Base-by-base conservation (phyloP, 768 basidiomycete genomes). In the Hygrocybe coccinea region DNA sequence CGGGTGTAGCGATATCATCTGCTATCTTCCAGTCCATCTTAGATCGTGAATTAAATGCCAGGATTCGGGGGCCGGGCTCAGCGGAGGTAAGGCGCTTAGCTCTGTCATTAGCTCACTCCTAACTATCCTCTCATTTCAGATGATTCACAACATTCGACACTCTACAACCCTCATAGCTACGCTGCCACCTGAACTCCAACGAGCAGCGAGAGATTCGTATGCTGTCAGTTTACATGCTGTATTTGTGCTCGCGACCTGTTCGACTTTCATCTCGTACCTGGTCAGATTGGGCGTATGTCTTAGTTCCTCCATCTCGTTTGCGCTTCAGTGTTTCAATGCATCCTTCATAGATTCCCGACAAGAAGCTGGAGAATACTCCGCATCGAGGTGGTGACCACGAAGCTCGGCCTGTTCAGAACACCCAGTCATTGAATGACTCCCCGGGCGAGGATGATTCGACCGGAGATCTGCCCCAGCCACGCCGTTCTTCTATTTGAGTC, bases 21-120 rank as follows among this genome's bases (percentile, higher is more conserved):
- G 86, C 86, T 2, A 66, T 89, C 8, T 87, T 87, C 68, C 86
- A 89, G 61, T 75, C 78, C 14, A 72, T 71, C 22, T 73, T 89
- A 35, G 78, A 79, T 47, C 57, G 57, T 1, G 83, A 85, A 59
- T 73, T 89, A 6, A 72, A 74, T 51, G 68, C 71, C 15, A 75
- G 83, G 7, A 80, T 87, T 37, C 73, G 74, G 24, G 73, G 68
- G 0, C 78, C 78, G 5, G 74, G 78, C 59, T 74, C 84, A 2
- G 79, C 79, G 46, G 77, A 83, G 59, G 86, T 83, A 35, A 21
- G 74, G 65, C 29, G 44, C 5, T 12, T n/a, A n/a, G n/a, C n/a
- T 25, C 35, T 54, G 22, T 36, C n/a, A 38, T 11, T 29, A 29
- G 29, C 29, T 8, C 29, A 29, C 8, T 29, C 29, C 29, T 29